Evolutionary conservation across 1,284 basidiomycete species (phyloP).

Genomic region (Bjerkandera adusta): DNA sequence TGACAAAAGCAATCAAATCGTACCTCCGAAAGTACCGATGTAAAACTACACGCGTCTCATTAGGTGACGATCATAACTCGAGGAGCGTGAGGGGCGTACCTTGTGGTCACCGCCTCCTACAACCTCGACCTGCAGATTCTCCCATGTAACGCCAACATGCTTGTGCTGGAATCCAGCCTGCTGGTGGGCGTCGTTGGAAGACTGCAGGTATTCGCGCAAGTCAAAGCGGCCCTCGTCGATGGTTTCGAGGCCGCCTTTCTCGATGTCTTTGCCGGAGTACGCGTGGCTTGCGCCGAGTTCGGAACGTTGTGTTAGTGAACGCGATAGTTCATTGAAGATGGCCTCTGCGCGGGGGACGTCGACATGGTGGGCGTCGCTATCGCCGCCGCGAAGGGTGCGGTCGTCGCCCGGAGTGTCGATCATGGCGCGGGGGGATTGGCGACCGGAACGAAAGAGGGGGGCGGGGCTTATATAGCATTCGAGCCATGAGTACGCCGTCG

Average conservation of each 20-base stretch:
- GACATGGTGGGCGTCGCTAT: slow-evolving; percentile 37
- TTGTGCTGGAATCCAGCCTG: slow-evolving; percentile 79
- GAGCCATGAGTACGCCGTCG: too few relatives aligned
- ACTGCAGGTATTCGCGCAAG: slow-evolving; percentile 73
- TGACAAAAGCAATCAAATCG: slow-evolving; percentile 18
- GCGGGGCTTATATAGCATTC: slow-evolving; percentile 4
- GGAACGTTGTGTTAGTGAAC: slow-evolving; percentile 31
- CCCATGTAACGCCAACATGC: slow-evolving; percentile 81
- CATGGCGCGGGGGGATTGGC: slow-evolving; percentile 17
- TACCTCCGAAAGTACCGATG: slow-evolving; percentile 62
- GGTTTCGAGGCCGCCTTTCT: slow-evolving; percentile 38
- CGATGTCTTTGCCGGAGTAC: slow-evolving; percentile 38
- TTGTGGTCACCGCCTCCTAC: slow-evolving; percentile 61
- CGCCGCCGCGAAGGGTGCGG: slow-evolving; percentile 25
- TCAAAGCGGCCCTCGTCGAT: slow-evolving; percentile 51
- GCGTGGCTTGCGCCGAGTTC: slow-evolving; percentile 19
- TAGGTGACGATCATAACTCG: not conserved
- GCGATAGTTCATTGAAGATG: slow-evolving; percentile 52
- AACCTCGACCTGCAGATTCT: slow-evolving; percentile 71
- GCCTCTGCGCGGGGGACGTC: slow-evolving; percentile 47
- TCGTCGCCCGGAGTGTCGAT: slow-evolving; percentile 30
- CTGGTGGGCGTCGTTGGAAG: slow-evolving; percentile 65
- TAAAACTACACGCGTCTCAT: slow-evolving; percentile 45
- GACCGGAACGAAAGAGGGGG: too few relatives aligned
- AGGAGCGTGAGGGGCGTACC: slow-evolving; percentile 31